Evolutionary conservation across 2,329 filamentous ascomycete genomes (phyloP), one percentile per base, ranked within the genome.

Genomic region (Botrytis aclada): DNA sequence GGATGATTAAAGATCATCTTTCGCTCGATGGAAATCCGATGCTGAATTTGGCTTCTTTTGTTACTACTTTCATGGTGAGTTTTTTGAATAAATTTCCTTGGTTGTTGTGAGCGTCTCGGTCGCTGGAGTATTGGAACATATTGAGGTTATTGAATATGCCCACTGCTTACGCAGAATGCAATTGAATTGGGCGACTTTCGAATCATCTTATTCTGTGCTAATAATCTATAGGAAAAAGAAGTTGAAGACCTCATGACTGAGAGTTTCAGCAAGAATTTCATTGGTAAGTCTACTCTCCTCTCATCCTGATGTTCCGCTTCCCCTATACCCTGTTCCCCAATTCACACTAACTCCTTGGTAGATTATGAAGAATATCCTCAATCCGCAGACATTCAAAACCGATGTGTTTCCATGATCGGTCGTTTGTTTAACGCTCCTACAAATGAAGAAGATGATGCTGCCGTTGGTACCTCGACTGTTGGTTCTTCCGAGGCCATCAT

Each of bases 181-280:
- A 29, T 56, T 56, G n/a, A 56, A 56, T 56, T 14, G 14, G n/a
- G 51, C 14, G n/a, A 29, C 1, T 3, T 29, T 18, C 6, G 18
- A 29, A 22, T 45, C 34, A 22, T 64, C 5, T 51, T 61, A 32
- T 56, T 29, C n/a, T 8, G 16, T 29, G 14, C 29, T 47, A n/a
- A 39, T 8, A 34, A 20, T 29, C 3, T 29, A 63, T 78, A 93
- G 92, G 95, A 98, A 85, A 93, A 97, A 63, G 95, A 98, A 83
- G 95, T 92, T 32, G 95, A 98, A 84, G 94, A 97, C 83, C 92
- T 98, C 83, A 98, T 98, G 95, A 85, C 90, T 76, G 94, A 98
- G 76, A 89, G 92, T 70, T 94, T 98, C 82, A 90, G 92, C 82
- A 98, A 97, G 84, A 98, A 98, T 87, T 98, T 98, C 82, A 95